Evolutionary conservation across 2,329 filamentous ascomycete species (phyloP), one percentile per base, ranked within the genome.

Genomic region (Fragosphaeria purpurea): DNA sequence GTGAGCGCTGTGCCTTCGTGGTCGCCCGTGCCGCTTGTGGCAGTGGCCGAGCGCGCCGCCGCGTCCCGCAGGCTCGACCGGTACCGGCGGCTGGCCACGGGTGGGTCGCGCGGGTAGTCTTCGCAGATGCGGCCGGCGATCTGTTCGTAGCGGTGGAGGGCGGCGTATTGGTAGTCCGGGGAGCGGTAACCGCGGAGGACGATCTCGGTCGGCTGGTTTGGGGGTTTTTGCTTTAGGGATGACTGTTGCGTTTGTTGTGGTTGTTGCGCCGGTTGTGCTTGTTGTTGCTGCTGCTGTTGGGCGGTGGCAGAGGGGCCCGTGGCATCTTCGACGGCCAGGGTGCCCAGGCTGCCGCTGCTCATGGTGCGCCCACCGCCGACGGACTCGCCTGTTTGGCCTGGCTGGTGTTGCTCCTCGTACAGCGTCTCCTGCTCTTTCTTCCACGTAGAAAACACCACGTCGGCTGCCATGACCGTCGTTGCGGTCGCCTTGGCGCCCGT

Each of bases 51-150:
- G 45, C 84, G 82, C 7, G 85, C 78, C 8, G 85, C 82, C 47
- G 85, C 80, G 59, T 88, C 83, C 55, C 85, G 78, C 54, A 87
- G 78, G 57, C 90, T 80, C 1, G 83, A 78, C 62, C 86, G 85
- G 70, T 85, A 91, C 52, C 85, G 76, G 51, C 77, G 74, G 61
- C 80, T 78, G 55, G 82, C 76, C 50, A 80, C 74, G 3, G 87
- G 86, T n/a, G 91, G 85, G 56, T 86, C 83, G 55, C 91, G 83
- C 7, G 89, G 82, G 67, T 97, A 97, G 68, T 96, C 90, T 69
- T 97, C 91, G 67, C 90, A 90, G 63, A 96, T 88, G 55, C 80
- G 71, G 32, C 90, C 90, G 6, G 87, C 91, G 41, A 95, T 82
- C 53, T 83, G 79, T 70, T 96, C 91, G 69, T 86, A 97, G 68